A percentile compares a stretch with the other conserved stretches of the same genome.
Evolutionary conservation across 768 basidiomycete genomes (phyloP).

Genomic region (Boletus sp.): DNA sequence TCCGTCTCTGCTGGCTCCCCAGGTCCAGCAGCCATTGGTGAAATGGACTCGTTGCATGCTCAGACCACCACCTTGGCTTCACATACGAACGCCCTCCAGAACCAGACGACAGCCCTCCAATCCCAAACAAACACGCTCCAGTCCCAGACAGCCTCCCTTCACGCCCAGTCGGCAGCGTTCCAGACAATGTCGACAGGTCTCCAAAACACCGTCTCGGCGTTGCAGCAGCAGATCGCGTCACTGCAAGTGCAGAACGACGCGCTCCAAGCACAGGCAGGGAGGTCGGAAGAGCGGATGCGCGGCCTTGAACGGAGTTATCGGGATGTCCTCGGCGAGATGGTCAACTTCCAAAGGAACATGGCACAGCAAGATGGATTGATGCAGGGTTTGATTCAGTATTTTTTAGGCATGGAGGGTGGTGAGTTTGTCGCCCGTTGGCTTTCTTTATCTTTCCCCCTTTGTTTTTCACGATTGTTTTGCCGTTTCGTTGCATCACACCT

Average conservation of each 20-base stretch:
- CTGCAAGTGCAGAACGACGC: conserved; percentile 31
- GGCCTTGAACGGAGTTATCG: conserved; percentile 65
- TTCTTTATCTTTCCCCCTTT: neutral
- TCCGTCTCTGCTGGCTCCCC: conserved; percentile 28
- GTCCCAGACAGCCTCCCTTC: conserved; percentile 33
- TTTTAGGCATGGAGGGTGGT: conserved; percentile 68
- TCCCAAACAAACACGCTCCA: conserved; percentile 30
- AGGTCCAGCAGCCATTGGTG: conserved; percentile 20
- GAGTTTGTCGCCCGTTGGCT: conserved; percentile 29
- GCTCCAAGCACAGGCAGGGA: conserved; percentile 29
- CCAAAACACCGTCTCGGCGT: conserved; percentile 25
- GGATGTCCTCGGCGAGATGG: conserved; percentile 68
- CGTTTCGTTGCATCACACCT: no score
- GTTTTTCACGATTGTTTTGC: neutral
- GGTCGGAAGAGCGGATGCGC: conserved; percentile 52
- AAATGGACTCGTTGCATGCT: conserved; percentile 28
- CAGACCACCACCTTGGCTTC: conserved; percentile 31
- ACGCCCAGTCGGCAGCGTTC: conserved; percentile 34
- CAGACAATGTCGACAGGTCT: conserved; percentile 31
- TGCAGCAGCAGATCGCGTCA: conserved; percentile 30
- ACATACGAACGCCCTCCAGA: conserved; percentile 30
- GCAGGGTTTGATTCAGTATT: conserved; percentile 79
- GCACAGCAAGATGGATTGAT: conserved; percentile 84
- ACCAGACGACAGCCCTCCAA: conserved; percentile 26
- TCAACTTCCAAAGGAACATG: conserved; percentile 69